Evolutionary conservation across 495 filamentous ascomycete genomes (phyloP), one percentile per base, ranked within the genome.

Genomic region (Hypoxylon fuscum): DNA sequence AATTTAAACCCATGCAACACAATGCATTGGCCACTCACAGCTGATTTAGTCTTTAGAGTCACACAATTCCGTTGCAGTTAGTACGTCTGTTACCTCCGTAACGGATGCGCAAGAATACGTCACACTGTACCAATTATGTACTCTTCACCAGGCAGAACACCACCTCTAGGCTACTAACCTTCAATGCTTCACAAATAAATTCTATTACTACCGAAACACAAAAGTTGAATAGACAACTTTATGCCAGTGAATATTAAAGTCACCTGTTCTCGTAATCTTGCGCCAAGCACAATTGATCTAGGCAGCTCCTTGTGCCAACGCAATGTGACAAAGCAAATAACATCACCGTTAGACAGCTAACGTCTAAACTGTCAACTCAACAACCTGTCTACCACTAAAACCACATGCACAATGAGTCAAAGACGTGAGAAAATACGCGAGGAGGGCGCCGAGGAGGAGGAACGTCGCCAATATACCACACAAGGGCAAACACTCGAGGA

Each of bases 361-460:
- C 38, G 14, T 32, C 20, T 14, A 44, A 32, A 46, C n/a, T 25
- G n/a, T 25, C n/a, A 6, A 40, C 31, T 29, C 12, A 46, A 29
- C 27, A 23, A 29, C 23, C 9, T 22, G 5, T 32, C 10, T 31
- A 38, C 9, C 17, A 5, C 9, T 37, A 3, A 14, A 12, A 43
- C 37, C 29, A 5, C 21, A 18, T 34, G 6, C 23, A 65, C 42
- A 31, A 73, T 73, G 66, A 68, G 62, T 55, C 68, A 60, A 49
- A 41, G 34, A 17, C 67, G 56, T 12, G 27, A 64, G 7, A 65
- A 61, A 42, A 59, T 65, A 9, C 85, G 81, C 45, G 80, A 86
- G 73, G 74, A 72, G 20, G 84, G 81, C 34, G 83, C 82, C 10
- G 64, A 79, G 12, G 74, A 81, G 21, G 83, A 85, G 55, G 76